A percentile compares a stretch with the other conserved stretches of the same genome.
phyloP scores from a whole-genome alignment of 768 basidiomycete genomes.

The Kwoniella botswanensis region DNA sequence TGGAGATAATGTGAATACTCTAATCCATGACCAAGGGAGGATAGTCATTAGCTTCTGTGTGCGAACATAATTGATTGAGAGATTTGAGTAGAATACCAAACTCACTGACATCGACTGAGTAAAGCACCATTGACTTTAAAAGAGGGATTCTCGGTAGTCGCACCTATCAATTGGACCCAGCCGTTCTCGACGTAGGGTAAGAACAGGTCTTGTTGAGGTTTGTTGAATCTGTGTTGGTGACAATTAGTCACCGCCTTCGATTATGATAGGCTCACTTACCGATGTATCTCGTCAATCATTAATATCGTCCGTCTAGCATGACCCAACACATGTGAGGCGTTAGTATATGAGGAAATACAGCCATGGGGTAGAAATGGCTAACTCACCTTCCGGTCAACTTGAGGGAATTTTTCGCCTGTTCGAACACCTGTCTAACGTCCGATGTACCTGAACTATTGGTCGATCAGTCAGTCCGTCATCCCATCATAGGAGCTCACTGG shows the following conservation, averaged over 20 bases:
- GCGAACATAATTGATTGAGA: not conserved
- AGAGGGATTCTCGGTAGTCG: constrained; percentile 88
- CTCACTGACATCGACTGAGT: constrained; percentile 75
- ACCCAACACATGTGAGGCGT: not conserved
- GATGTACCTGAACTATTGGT: constrained; percentile 60
- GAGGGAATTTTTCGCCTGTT: constrained; percentile 73
- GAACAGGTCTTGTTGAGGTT: constrained; percentile 69
- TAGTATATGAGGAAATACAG: not conserved
- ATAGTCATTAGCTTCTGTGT: not conserved
- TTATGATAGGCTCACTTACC: constrained; percentile 62
- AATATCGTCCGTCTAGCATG: constrained; percentile 69
- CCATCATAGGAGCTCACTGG: not conserved
- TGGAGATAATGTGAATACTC: constrained; percentile 75
- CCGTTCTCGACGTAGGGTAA: constrained; percentile 81
- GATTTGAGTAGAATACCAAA: constrained; percentile 8
- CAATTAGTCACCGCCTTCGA: constrained; percentile 1
- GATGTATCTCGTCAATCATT: constrained; percentile 84
- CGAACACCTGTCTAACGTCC: constrained; percentile 74
- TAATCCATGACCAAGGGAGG: constrained; percentile 45
- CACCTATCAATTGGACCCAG: constrained; percentile 76
- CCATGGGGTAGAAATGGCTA: not conserved
- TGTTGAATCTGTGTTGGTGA: constrained; percentile 31
- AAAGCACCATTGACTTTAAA: constrained; percentile 78
- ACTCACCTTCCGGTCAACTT: constrained; percentile 66
- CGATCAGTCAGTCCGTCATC: not conserved